Conservation (phyloP, 495 filamentous ascomycete genomes). For the Annulohypoxylon maeteangense region DNA sequence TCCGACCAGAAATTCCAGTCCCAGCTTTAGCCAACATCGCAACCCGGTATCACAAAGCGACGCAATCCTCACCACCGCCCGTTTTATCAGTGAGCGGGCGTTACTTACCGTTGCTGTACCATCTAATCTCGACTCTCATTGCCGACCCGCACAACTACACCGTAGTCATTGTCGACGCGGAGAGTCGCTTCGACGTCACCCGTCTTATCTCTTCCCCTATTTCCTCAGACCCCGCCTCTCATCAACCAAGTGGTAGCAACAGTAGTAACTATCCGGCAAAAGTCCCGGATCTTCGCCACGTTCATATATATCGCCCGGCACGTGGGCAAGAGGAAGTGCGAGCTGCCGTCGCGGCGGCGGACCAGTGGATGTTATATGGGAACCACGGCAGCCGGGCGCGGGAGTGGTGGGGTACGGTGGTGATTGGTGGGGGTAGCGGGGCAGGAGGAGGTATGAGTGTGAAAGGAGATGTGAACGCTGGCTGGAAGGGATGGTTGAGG, state of each 20-base stretch:
- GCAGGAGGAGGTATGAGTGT: slow-evolving; percentile 4
- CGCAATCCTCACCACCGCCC: slow-evolving; percentile 46
- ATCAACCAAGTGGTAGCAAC: neutral
- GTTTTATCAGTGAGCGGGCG: slow-evolving; percentile 58
- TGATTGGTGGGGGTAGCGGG: slow-evolving; percentile 52
- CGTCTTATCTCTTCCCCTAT: slow-evolving; percentile 56
- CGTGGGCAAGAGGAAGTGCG: slow-evolving; percentile 41
- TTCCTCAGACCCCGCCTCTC: neutral
- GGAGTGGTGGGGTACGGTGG: slow-evolving; percentile 62
- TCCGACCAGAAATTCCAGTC: slow-evolving; percentile 53
- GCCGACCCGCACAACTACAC: slow-evolving; percentile 63
- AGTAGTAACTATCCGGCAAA: slow-evolving; percentile 41
- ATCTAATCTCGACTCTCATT: slow-evolving; percentile 68
- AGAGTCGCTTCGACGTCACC: slow-evolving; percentile 71
- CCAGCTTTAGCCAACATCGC: slow-evolving; percentile 55
- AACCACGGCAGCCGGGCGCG: slow-evolving; percentile 55
- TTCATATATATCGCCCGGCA: slow-evolving; percentile 54
- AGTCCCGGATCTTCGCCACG: slow-evolving; percentile 48
- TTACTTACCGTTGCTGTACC: slow-evolving; percentile 75
- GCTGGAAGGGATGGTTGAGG: slow-evolving; percentile 61
- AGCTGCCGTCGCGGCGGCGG: slow-evolving; percentile 46
- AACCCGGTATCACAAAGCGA: slow-evolving; percentile 50
- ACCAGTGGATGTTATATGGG: slow-evolving; percentile 62
- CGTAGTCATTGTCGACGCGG: slow-evolving; percentile 76
- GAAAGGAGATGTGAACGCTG: slow-evolving; percentile 49